These are phyloP conservation scores for Amanita exitialis DNA, from an alignment of 768 basidiomycete species.

Conservation along the genomic window DNA sequence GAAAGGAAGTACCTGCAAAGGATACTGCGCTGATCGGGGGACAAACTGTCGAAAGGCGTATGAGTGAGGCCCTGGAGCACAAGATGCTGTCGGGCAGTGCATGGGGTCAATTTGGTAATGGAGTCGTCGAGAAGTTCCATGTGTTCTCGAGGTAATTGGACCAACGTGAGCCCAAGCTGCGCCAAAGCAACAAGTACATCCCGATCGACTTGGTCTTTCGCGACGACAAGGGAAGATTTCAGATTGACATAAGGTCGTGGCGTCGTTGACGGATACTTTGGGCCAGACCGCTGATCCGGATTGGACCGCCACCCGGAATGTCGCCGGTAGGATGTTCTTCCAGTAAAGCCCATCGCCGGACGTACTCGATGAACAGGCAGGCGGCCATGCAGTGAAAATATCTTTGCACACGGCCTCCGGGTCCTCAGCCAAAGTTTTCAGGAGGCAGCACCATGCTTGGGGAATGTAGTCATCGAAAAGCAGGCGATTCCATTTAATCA, in stretches of 20 bases:
- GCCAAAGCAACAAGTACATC: constrained; percentile 20
- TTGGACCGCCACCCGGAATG: constrained; percentile 19
- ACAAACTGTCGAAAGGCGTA: constrained; percentile 5
- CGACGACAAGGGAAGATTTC: constrained; percentile 17
- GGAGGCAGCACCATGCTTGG: constrained; percentile 26
- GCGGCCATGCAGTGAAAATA: constrained; percentile 32
- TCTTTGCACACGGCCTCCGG: constrained; percentile 11
- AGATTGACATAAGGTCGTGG: not conserved
- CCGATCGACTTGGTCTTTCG: constrained; percentile 9
- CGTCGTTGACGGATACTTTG: not conserved
- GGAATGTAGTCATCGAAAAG: constrained; percentile 38
- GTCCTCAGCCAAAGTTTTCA: constrained; percentile 19
- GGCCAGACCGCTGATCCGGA: constrained; percentile 1
- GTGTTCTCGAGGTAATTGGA: constrained; percentile 25
- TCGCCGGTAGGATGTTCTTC: constrained; percentile 19
- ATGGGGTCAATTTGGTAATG: constrained; percentile 17
- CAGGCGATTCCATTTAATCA: constrained; percentile 37
- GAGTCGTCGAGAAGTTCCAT: constrained; percentile 15
- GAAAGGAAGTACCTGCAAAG: constrained; percentile 27
- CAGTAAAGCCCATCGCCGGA: constrained; percentile 32
- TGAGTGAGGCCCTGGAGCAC: constrained; percentile 16
- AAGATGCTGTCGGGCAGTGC: constrained; percentile 18
- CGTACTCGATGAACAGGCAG: constrained; percentile 16
- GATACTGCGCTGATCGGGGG: constrained; percentile 2
- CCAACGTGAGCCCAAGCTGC: constrained; percentile 22